A percentile compares a stretch with the other conserved stretches of the same genome.
These are phyloP conservation scores for Lunularia cruciata DNA, from an alignment of 225 moss, liverwort and hornwort genomes.

Conservation along the genomic window DNA sequence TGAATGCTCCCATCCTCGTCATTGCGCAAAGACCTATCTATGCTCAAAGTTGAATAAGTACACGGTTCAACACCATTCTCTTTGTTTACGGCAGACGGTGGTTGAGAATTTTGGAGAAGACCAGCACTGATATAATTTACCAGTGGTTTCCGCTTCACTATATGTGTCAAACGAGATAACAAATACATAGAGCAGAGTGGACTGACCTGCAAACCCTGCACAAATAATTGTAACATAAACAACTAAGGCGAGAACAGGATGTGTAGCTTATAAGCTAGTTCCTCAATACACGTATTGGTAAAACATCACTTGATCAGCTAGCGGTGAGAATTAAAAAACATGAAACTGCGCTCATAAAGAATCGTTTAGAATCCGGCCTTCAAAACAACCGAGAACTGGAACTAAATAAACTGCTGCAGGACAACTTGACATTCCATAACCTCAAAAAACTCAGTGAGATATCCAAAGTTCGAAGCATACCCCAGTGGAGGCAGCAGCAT, in stretches of 20 bases:
- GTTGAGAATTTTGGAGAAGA: slow-evolving; percentile 65
- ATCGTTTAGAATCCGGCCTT: neutral
- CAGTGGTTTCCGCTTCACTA: slow-evolving; percentile 86
- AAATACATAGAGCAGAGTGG: slow-evolving; percentile 93
- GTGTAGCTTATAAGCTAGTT: no score
- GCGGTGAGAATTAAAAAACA: neutral
- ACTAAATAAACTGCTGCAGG: neutral
- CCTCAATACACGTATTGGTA: no score
- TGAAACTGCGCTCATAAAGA: neutral
- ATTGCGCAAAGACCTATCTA: neutral
- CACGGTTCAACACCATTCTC: slow-evolving; percentile 45
- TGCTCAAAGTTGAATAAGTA: slow-evolving; percentile 24
- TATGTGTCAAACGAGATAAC: slow-evolving; percentile 85
- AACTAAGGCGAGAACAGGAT: neutral
- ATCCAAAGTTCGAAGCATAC: slow-evolving; percentile 39
- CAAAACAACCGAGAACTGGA: neutral
- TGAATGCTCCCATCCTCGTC: slow-evolving; percentile 26
- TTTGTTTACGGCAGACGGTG: slow-evolving; percentile 45
- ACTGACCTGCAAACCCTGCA: slow-evolving; percentile 85
- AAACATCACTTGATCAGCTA: neutral
- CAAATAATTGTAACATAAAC: neutral
- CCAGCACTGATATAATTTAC: slow-evolving; percentile 89
- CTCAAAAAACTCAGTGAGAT: neutral
- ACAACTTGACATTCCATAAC: neutral
- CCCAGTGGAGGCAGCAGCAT: slow-evolving; percentile 48